These are phyloP conservation scores for Ustilago tritici DNA, from an alignment of 1,284 basidiomycete species.

Conservation along the genomic window DNA sequence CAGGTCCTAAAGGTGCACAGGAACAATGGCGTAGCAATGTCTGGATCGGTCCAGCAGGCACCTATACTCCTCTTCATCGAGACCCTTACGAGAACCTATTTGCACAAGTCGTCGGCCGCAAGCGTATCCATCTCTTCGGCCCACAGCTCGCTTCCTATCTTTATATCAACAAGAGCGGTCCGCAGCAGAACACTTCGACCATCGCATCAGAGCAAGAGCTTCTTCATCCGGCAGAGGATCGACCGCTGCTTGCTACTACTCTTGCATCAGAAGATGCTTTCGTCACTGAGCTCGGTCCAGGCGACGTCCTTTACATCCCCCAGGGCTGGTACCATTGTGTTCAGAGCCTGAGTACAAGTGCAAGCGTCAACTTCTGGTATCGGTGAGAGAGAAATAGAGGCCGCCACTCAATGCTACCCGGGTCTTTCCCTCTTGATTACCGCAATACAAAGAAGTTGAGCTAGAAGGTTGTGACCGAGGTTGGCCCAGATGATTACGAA, in stretches of 20 bases:
- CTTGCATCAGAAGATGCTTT: constrained; percentile 23
- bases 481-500: no score
- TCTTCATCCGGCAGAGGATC: constrained; percentile 15
- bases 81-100: constrained; percentile 59
- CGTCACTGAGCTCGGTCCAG: constrained; percentile 35
- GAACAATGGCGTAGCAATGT: constrained; percentile 58
- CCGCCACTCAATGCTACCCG: no score
- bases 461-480: no score
- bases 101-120: constrained; percentile 52
- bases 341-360: constrained; percentile 45
- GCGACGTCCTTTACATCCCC: constrained; percentile 53
- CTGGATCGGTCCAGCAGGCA: constrained; percentile 54
- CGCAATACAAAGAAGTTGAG: no score
- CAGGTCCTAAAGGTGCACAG: constrained; percentile 42
- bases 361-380: constrained; percentile 58
- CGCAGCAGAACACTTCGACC: constrained; percentile 49
- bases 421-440: no score
- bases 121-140: constrained; percentile 51
- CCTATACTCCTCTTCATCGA: constrained; percentile 54
- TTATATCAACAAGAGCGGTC: constrained; percentile 30
- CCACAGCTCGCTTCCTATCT: constrained; percentile 31
- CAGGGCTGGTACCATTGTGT: constrained; percentile 58
- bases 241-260: constrained; percentile 35
- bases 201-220: constrained; percentile 46
- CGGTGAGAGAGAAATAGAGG: constrained; percentile 3